phyloP scores from a whole-genome alignment of 352 stramenopile species.

The Globisporangium perplexum region DNA sequence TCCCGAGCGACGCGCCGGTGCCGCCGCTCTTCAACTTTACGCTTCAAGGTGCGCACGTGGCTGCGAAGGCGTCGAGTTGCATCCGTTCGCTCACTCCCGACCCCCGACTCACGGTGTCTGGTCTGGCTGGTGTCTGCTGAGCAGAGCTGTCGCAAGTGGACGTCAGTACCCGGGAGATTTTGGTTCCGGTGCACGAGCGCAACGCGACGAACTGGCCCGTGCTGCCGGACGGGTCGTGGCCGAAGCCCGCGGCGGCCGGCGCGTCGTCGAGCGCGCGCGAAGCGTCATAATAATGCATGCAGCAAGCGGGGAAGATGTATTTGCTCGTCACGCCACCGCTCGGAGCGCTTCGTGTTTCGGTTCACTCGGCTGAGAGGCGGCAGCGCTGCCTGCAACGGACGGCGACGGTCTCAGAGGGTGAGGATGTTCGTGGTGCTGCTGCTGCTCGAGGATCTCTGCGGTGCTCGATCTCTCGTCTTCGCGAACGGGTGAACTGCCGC shows the following conservation, averaged over 20 bases:
- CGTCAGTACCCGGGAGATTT: conserved; percentile 61
- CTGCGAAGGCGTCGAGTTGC: too few species aligned
- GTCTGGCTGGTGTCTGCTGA: conserved; percentile 25
- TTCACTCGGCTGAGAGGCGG: background rate
- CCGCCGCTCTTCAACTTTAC: conserved; percentile 95
- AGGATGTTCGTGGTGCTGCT: conserved; percentile 41
- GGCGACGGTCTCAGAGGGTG: conserved; percentile 29
- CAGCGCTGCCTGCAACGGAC: too few species aligned
- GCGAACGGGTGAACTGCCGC: conserved; percentile 24
- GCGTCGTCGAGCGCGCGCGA: conserved; percentile 16
- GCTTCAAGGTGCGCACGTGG: conserved; percentile 51
- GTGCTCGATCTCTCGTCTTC: conserved; percentile 7
- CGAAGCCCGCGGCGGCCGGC: conserved; percentile 25
- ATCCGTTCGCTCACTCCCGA: too few species aligned
- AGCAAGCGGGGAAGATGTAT: conserved; percentile 41
- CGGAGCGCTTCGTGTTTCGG: conserved; percentile 2
- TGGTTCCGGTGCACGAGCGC: conserved; percentile 66
- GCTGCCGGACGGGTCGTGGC: conserved; percentile 62
- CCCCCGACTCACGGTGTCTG: background rate
- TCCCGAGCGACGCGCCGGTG: conserved; percentile 84
- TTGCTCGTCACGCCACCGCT: conserved; percentile 23
- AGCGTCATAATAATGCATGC: conserved; percentile 19
- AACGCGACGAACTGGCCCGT: conserved; percentile 76
- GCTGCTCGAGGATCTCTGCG: background rate
- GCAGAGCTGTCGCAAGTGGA: conserved; percentile 78